Evolutionary conservation across 352 stramenopile genomes (phyloP).

Genomic region (Globisporangium okanoganense): DNA sequence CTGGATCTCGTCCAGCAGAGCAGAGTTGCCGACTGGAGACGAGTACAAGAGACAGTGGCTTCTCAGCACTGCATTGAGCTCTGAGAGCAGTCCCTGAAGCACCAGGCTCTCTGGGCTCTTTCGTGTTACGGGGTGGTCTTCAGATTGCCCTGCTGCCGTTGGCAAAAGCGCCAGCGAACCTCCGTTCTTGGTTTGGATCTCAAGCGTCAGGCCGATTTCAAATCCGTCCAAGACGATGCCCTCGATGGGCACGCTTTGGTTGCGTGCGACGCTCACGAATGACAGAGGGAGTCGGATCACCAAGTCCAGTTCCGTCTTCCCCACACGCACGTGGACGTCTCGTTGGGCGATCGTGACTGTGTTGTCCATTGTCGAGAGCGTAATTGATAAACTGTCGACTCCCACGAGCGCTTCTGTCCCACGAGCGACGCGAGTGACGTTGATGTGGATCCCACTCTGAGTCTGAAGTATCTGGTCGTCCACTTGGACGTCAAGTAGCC

Average conservation of each 20-base stretch:
- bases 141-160: not conserved
- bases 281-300: constrained; percentile 3
- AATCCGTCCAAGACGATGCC: constrained; percentile 13
- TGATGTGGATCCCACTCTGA: not conserved
- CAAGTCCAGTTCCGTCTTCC: constrained; percentile 5
- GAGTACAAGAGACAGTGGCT: constrained; percentile 12
- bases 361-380: not conserved
- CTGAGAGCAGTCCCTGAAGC: constrained; percentile 8
- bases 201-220: constrained; percentile 6
- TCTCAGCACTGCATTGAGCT: constrained; percentile 12
- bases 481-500: not conserved
- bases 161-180: constrained; percentile 6
- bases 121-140: not conserved
- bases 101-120: not conserved
- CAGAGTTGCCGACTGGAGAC: not conserved
- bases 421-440: constrained; percentile 1
- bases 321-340: constrained; percentile 8
- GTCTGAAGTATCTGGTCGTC: not conserved
- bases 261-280: constrained; percentile 8
- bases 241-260: constrained; percentile 4
- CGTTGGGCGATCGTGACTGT: not conserved
- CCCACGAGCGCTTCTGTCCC: constrained; percentile 6
- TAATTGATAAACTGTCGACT: constrained; percentile 4
- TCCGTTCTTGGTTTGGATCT: constrained; percentile 1
- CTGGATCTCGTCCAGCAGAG: constrained; percentile 4